Evolutionary conservation across 2,329 filamentous ascomycete species (phyloP).

Genomic region (Ilyonectria destructans): DNA sequence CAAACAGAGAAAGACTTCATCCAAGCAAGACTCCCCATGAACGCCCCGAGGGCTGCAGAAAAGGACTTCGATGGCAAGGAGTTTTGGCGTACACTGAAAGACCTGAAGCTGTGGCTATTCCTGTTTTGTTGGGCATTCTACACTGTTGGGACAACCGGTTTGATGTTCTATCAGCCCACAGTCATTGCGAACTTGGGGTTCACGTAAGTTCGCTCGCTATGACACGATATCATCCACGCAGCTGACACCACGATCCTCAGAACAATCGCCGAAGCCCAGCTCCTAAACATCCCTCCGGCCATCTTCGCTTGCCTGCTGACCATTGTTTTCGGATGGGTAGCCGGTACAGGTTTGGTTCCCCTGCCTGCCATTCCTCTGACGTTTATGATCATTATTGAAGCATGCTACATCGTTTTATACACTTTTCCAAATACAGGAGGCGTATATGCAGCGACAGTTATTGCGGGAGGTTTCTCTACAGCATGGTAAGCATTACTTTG

Average conservation of each 20-base stretch:
- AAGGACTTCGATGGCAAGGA: slow-evolving; percentile 59
- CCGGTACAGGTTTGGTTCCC: slow-evolving; percentile 61
- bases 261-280: slow-evolving; percentile 62
- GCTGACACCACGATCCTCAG: slow-evolving; percentile 41
- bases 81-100: slow-evolving; percentile 57
- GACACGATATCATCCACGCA: background rate
- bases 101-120: slow-evolving; percentile 61
- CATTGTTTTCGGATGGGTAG: slow-evolving; percentile 58
- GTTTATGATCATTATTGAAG: slow-evolving; percentile 61
- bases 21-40: slow-evolving; percentile 62
- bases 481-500: slow-evolving; percentile 55
- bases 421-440: slow-evolving; percentile 63
- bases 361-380: slow-evolving; percentile 61
- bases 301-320: slow-evolving; percentile 61
- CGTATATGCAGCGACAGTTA: slow-evolving; percentile 64
- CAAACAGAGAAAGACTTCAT: slow-evolving; percentile 65
- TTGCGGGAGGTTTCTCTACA: slow-evolving; percentile 60
- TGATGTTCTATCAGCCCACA: slow-evolving; percentile 5
- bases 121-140: slow-evolving; percentile 10
- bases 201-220: slow-evolving; percentile 52
- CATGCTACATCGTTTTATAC: slow-evolving; percentile 63
- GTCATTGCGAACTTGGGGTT: slow-evolving; percentile 14
- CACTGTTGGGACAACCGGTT: background rate
- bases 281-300: slow-evolving; percentile 67
- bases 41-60: slow-evolving; percentile 60